These are phyloP conservation scores for Kentomonas sorsogonicus DNA, from an alignment of 208 protist genomes.

Conservation along the genomic window DNA sequence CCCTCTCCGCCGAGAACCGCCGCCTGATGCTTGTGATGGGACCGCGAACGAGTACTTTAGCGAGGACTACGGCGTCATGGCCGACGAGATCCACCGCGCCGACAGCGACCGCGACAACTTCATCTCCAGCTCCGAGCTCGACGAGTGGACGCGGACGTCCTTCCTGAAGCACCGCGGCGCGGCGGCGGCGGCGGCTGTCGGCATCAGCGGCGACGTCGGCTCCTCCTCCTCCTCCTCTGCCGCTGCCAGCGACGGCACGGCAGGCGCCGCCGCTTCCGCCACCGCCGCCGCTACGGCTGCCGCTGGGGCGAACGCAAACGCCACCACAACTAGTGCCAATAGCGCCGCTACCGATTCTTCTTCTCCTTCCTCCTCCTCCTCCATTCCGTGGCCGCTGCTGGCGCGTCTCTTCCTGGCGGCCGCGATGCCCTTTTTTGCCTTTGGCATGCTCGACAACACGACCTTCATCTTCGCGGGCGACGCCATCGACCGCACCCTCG, in stretches of 20 bases:
- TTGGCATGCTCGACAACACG: slow-evolving; percentile 81
- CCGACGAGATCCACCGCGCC: slow-evolving; percentile 64
- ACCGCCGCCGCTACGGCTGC: not conserved
- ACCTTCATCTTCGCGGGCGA: slow-evolving; percentile 76
- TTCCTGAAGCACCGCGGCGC: slow-evolving; percentile 12
- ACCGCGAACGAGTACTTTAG: slow-evolving; percentile 82
- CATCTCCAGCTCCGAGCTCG: slow-evolving; percentile 73
- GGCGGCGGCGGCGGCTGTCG: slow-evolving; percentile 11
- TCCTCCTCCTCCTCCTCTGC: too few species aligned
- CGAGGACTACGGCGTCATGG: slow-evolving; percentile 44
- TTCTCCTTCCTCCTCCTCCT: too few species aligned
- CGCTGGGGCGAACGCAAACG: not conserved
- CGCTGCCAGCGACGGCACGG: not conserved
- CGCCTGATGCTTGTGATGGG: slow-evolving; percentile 76
- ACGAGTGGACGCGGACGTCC: slow-evolving; percentile 49
- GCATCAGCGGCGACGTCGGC: slow-evolving; percentile 12
- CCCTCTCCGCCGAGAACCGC: slow-evolving; percentile 61
- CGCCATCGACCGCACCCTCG: slow-evolving; percentile 65
- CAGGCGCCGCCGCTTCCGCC: not conserved
- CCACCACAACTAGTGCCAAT: not conserved
- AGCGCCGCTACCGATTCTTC: not conserved
- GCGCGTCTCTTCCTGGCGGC: slow-evolving; percentile 34
- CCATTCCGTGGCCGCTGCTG: slow-evolving; percentile 53
- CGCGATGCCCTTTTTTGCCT: slow-evolving; percentile 77
- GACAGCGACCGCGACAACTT: slow-evolving; percentile 65